phyloP scores from a whole-genome alignment of 306 rosid genomes.

The Gastrolobium villosum region DNA sequence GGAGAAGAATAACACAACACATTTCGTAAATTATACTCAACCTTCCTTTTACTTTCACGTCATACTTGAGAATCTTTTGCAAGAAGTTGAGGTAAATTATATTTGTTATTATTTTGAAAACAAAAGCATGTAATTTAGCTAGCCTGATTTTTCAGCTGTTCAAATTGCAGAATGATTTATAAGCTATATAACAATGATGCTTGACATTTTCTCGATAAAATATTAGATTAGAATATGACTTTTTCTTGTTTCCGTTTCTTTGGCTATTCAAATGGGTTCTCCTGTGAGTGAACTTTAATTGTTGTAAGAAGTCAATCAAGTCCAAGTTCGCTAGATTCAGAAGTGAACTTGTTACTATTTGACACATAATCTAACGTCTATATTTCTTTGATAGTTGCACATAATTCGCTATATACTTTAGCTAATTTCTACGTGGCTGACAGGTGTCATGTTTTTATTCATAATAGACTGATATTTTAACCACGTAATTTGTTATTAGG shows the following conservation, averaged over 20 bases:
- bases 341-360: no score
- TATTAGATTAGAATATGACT: conserved; percentile 50
- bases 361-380: no score
- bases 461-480: no score
- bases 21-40: no score
- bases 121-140: conserved; percentile 1
- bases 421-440: no score
- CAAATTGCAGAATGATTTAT: conserved; percentile 68
- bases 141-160: conserved; percentile 38
- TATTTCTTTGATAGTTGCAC: no score
- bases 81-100: conserved; percentile 67
- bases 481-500: no score
- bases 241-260: conserved; percentile 30
- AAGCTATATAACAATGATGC: conserved; percentile 52
- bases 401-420: no score
- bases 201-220: conserved; percentile 49
- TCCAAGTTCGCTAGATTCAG: no score
- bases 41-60: neutral
- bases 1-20: no score
- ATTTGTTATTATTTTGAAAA: neutral
- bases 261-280: conserved; percentile 33
- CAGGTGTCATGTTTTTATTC: no score
- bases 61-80: conserved; percentile 76
- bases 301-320: neutral
- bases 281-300: neutral